Conservation (phyloP, 495 filamentous ascomycete species). For the Glonium stellatum region DNA sequence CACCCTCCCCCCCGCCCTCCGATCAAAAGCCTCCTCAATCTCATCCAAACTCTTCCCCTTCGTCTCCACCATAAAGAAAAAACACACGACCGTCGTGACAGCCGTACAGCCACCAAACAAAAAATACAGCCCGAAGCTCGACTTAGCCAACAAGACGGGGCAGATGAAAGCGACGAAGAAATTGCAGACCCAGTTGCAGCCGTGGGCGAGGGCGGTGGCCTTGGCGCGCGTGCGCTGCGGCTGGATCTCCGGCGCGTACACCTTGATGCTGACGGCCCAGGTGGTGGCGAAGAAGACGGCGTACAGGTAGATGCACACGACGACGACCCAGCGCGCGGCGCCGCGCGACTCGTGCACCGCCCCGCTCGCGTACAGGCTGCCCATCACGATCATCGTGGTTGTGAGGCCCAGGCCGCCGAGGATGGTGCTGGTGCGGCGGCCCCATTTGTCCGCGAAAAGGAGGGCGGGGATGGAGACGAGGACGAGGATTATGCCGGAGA, state of each 20-base stretch:
- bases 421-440: slow-evolving; percentile 52
- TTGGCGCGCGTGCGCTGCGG: slow-evolving; percentile 49
- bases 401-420: slow-evolving; percentile 49
- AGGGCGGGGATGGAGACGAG: slow-evolving; percentile 35
- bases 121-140: no score
- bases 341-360: slow-evolving; percentile 9
- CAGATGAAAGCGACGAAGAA: no score
- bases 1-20: no score
- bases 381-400: slow-evolving; percentile 45
- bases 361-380: slow-evolving; percentile 30
- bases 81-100: no score
- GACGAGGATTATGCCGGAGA: slow-evolving; percentile 13
- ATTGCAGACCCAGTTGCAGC: no score
- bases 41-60: no score
- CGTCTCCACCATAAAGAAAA: no score
- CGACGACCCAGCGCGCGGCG: slow-evolving; percentile 16
- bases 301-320: slow-evolving; percentile 35
- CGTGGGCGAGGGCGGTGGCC: no score
- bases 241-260: slow-evolving; percentile 52
- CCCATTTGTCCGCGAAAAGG: slow-evolving; percentile 57
- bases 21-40: no score
- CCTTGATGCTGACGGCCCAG: slow-evolving; percentile 51
- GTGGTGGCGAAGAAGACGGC: slow-evolving; percentile 40
- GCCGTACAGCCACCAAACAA: no score
- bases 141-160: no score